A percentile compares a stretch with the other conserved stretches of the same genome.
These are phyloP conservation scores for Canavalia gladiata DNA, from an alignment of 306 rosid species.

Conservation along the genomic window DNA sequence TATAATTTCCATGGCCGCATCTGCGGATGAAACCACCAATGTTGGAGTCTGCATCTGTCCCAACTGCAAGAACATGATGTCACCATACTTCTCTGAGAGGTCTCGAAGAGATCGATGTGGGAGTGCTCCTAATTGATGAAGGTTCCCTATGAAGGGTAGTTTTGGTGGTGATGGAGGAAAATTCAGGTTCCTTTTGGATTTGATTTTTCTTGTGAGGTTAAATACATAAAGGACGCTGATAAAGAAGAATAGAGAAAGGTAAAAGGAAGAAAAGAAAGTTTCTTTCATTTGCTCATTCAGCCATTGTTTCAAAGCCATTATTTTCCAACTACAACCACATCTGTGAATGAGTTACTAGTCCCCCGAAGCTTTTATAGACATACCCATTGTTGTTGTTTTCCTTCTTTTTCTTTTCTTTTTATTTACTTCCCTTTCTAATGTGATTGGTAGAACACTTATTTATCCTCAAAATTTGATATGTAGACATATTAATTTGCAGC, in stretches of 20 bases:
- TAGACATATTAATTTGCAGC: too few species aligned
- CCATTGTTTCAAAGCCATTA: constrained; percentile 28
- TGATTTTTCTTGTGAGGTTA: constrained; percentile 19
- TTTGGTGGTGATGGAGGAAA: constrained; percentile 53
- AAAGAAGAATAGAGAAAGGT: neutral
- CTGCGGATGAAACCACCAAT: constrained; percentile 44
- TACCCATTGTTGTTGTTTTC: too few species aligned
- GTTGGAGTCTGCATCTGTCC: constrained; percentile 43
- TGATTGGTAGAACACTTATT: too few species aligned
- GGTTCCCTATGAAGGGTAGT: constrained; percentile 53
- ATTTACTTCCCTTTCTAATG: too few species aligned
- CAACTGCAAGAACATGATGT: constrained; percentile 40
- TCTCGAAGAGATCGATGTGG: constrained; percentile 45
- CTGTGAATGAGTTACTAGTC: too few species aligned
- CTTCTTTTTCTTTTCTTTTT: too few species aligned
- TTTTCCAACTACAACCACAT: neutral
- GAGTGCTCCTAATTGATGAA: constrained; percentile 54
- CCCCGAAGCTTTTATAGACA: too few species aligned
- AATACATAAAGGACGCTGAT: neutral
- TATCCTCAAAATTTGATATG: too few species aligned
- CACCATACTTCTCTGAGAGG: constrained; percentile 39
- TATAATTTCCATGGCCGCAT: constrained; percentile 34
- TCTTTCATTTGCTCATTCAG: constrained; percentile 8
- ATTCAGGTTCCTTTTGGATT: constrained; percentile 40
- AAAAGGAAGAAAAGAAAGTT: neutral